Percentiles rank a stretch among this genome's conserved stretches.
Conservation (phyloP, 2,329 filamentous ascomycete species). For the Clarireedia monteithiana region DNA sequence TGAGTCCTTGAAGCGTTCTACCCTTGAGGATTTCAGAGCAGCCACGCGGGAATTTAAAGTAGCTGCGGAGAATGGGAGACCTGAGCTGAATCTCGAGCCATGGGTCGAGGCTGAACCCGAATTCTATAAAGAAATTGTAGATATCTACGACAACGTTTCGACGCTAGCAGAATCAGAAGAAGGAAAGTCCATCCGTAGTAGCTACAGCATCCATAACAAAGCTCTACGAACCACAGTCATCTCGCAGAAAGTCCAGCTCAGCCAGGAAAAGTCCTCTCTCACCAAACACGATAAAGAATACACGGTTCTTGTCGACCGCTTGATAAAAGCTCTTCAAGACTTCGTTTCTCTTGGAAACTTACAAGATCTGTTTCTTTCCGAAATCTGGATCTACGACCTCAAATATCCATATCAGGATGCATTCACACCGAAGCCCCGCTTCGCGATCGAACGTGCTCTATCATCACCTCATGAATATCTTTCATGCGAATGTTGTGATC, state of each 20-base stretch:
- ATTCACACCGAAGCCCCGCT: slow-evolving; percentile 66
- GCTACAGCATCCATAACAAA: slow-evolving; percentile 64
- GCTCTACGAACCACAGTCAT: slow-evolving; percentile 70
- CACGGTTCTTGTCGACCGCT: slow-evolving; percentile 53
- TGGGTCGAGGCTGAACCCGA: slow-evolving; percentile 25
- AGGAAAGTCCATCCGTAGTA: slow-evolving; percentile 55
- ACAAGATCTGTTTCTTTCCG: slow-evolving; percentile 51
- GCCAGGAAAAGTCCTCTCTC: slow-evolving; percentile 63
- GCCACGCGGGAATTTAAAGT: slow-evolving; percentile 38
- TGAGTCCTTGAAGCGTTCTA: slow-evolving; percentile 49
- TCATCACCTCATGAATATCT: slow-evolving; percentile 70
- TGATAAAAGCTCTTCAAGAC: slow-evolving; percentile 42
- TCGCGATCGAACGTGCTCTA: slow-evolving; percentile 63
- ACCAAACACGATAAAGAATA: slow-evolving; percentile 65
- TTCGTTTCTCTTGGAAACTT: slow-evolving; percentile 34
- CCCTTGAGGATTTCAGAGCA: slow-evolving; percentile 40
- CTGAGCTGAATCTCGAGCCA: slow-evolving; percentile 19
- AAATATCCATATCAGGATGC: slow-evolving; percentile 63
- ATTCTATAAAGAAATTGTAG: slow-evolving; percentile 16
- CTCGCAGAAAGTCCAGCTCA: slow-evolving; percentile 73
- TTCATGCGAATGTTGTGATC: slow-evolving; percentile 60
- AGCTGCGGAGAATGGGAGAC: slow-evolving; percentile 16
- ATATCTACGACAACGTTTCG: slow-evolving; percentile 39
- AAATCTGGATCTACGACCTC: slow-evolving; percentile 70
- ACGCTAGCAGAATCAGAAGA: slow-evolving; percentile 35